A percentile compares a stretch with the other conserved stretches of the same genome.
These are phyloP conservation scores for Eucalyptus caleyi DNA, from an alignment of 345 rosid species.

Conservation along the genomic window DNA sequence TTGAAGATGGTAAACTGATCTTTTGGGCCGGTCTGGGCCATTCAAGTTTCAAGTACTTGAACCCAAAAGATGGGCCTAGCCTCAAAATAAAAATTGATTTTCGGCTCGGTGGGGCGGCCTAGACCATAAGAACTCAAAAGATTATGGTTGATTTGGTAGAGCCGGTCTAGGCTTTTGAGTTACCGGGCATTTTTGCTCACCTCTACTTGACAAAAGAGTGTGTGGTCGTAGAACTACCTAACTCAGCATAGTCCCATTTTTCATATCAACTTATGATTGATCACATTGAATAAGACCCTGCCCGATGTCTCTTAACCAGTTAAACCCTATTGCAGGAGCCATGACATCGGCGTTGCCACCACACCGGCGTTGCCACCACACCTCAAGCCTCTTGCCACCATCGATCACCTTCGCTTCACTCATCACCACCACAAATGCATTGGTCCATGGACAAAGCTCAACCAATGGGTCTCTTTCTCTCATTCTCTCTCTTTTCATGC, in stretches of 20 bases:
- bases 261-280: not conserved
- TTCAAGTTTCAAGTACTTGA: not conserved
- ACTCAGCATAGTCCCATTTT: not conserved
- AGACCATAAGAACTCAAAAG: not conserved
- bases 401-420: not conserved
- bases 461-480: not conserved
- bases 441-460: not conserved
- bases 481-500: not conserved
- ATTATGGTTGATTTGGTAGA: not conserved
- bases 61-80: not conserved
- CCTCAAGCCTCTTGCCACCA: not conserved
- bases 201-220: not conserved
- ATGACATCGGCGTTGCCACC: not conserved
- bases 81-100: not conserved
- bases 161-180: not conserved
- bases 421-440: not conserved
- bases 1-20: not conserved
- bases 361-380: not conserved
- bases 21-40: not conserved
- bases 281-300: not conserved
- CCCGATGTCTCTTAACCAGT: rapidly evolving
- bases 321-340: not conserved
- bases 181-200: not conserved
- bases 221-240: not conserved
- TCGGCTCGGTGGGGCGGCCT: not conserved